Percentiles rank a stretch among this genome's conserved stretches.
These are phyloP conservation scores for Trypanosoma avium DNA, from an alignment of 208 protist genomes.

Conservation along the genomic window DNA sequence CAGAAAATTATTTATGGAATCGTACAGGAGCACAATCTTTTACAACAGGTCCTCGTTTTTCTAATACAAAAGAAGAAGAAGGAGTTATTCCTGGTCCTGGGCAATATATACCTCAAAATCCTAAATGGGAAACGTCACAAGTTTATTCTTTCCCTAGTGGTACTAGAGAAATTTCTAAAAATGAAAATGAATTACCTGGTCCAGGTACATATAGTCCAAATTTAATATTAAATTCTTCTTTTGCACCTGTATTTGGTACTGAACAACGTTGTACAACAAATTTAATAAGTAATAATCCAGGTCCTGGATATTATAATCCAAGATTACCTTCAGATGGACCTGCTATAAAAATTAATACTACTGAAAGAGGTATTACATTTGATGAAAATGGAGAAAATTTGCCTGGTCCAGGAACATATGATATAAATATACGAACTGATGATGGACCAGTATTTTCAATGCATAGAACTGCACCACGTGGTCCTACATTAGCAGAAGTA, in stretches of 20 bases:
- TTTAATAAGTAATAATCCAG: background rate
- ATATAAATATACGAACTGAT: background rate
- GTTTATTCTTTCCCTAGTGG: slow-evolving; percentile 26
- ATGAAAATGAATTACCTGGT: slow-evolving; percentile 14
- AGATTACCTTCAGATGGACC: background rate
- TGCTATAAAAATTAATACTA: slow-evolving; percentile 18
- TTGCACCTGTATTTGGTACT: slow-evolving; percentile 10
- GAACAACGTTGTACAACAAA: slow-evolving; percentile 1
- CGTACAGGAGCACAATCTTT: slow-evolving; percentile 12
- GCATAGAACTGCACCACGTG: slow-evolving; percentile 17
- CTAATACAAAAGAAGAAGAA: background rate
- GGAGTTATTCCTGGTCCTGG: slow-evolving; percentile 21
- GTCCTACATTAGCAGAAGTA: slow-evolving; percentile 12
- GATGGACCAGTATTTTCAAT: slow-evolving; percentile 16
- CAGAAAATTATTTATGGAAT: background rate
- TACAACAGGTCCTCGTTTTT: slow-evolving; percentile 18
- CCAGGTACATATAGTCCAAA: slow-evolving; percentile 25
- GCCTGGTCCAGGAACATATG: slow-evolving; percentile 39
- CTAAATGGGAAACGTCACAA: slow-evolving; percentile 21
- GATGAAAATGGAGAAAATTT: background rate
- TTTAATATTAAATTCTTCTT: background rate
- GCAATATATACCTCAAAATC: slow-evolving; percentile 26
- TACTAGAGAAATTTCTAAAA: background rate
- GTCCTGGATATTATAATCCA: slow-evolving; percentile 23
- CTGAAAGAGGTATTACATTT: slow-evolving; percentile 2